phyloP scores from a whole-genome alignment of 306 rosid species.

The Chamaecrista fasciculata region DNA sequence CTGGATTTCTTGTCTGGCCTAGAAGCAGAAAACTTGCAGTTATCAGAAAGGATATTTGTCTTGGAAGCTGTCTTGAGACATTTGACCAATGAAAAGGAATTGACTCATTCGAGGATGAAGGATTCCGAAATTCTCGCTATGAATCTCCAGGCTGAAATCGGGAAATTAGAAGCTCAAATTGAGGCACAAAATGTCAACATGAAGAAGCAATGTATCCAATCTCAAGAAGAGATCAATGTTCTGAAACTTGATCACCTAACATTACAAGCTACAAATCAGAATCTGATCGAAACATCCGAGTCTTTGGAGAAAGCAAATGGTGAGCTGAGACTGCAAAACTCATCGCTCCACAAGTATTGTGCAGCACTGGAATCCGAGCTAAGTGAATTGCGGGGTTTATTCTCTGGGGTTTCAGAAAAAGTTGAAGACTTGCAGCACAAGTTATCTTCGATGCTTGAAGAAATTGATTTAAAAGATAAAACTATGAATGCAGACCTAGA shows the following conservation, averaged over 20 bases:
- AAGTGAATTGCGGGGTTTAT: constrained; percentile 31
- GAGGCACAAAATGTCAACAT: constrained; percentile 31
- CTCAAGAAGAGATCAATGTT: constrained; percentile 40
- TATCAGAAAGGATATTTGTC: constrained; percentile 37
- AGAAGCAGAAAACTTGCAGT: constrained; percentile 42
- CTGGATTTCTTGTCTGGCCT: constrained; percentile 34
- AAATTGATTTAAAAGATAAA: constrained; percentile 38
- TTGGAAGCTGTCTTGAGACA: constrained; percentile 46
- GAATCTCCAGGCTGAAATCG: constrained; percentile 41
- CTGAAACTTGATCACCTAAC: constrained; percentile 32
- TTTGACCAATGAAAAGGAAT: constrained; percentile 43
- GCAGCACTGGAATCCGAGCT: constrained; percentile 40
- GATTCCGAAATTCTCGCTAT: constrained; percentile 32
- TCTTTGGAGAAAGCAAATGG: constrained; percentile 39
- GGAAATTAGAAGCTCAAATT: constrained; percentile 33
- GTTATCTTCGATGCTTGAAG: constrained; percentile 37
- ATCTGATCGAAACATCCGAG: constrained; percentile 37
- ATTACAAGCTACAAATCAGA: constrained; percentile 37
- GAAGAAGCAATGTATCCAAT: constrained; percentile 37
- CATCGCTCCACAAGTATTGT: constrained; percentile 37
- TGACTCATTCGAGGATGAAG: constrained; percentile 30
- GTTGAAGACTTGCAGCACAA: constrained; percentile 44
- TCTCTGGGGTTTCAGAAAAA: constrained; percentile 29
- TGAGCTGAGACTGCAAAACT: constrained; percentile 43
- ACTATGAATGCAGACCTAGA: constrained; percentile 33